Evolutionary conservation across 768 basidiomycete species (phyloP).

Genomic region (Omphalotus guepiniiformis): DNA sequence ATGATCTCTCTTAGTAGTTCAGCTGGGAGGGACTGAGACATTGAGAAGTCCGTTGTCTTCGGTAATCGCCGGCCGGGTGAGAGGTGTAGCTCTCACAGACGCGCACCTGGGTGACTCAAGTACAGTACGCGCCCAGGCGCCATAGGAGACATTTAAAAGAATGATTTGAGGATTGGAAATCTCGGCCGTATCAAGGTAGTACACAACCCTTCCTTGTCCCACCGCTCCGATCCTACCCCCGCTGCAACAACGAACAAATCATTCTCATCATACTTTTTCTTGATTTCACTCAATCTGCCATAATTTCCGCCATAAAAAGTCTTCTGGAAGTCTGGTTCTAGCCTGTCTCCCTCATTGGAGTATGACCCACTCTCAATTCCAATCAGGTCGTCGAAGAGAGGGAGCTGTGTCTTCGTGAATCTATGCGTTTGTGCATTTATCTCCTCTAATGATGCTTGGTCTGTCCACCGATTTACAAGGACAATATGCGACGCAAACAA

Average conservation of each 20-base stretch:
- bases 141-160: no score
- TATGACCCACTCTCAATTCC: constrained; percentile 24
- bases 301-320: constrained; percentile 34
- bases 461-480: constrained; percentile 14
- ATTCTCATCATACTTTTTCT: constrained; percentile 26
- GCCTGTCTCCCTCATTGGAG: constrained; percentile 30
- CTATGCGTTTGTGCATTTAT: constrained; percentile 15
- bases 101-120: no score
- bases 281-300: constrained; percentile 24
- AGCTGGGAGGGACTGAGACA: no score
- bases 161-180: no score
- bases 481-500: no score
- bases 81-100: no score
- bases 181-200: no score
- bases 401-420: constrained; percentile 21
- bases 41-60: no score
- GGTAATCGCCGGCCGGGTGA: no score
- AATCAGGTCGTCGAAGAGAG: constrained; percentile 19
- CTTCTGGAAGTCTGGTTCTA: constrained; percentile 26
- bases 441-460: constrained; percentile 12
- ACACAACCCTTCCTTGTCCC: constrained; percentile 26
- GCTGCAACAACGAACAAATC: constrained; percentile 28
- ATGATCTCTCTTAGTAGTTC: no score
- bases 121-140: no score
- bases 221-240: constrained; percentile 30